Conservation (phyloP, 495 filamentous ascomycete species). For the Hypoxylon trugodes region DNA sequence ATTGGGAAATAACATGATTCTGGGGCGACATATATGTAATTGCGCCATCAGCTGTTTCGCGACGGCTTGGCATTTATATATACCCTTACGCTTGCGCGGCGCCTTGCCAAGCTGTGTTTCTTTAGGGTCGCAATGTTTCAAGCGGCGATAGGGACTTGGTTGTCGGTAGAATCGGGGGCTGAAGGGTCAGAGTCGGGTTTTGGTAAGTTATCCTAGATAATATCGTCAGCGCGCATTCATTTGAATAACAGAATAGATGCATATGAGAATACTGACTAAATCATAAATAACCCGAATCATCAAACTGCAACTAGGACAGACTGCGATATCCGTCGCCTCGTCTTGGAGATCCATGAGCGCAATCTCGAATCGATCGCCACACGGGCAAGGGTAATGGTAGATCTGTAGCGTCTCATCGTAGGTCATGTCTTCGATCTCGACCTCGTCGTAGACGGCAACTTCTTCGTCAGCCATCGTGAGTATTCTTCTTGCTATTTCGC, state of each 20-base stretch:
- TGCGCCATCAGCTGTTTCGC: background rate
- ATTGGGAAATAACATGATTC: background rate
- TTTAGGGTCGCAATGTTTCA: slow-evolving; percentile 18
- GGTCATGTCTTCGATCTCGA: slow-evolving; percentile 99
- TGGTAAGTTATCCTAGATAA: slow-evolving; percentile 48
- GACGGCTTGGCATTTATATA: slow-evolving; percentile 15
- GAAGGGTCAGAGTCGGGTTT: slow-evolving; percentile 42
- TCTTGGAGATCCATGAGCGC: slow-evolving; percentile 83
- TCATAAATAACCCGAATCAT: slow-evolving; percentile 98
- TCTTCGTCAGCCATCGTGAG: slow-evolving; percentile 70
- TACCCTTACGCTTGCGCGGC: background rate
- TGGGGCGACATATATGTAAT: background rate
- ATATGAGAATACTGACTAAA: slow-evolving; percentile 60
- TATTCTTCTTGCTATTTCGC: background rate
- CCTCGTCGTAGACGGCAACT: slow-evolving; percentile 91
- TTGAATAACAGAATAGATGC: background rate
- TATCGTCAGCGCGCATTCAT: slow-evolving; percentile 13
- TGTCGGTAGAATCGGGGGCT: slow-evolving; percentile 24
- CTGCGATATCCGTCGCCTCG: slow-evolving; percentile 82
- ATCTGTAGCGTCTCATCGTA: slow-evolving; percentile 83
- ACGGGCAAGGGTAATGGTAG: slow-evolving; percentile 96
- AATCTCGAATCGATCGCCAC: slow-evolving; percentile 97
- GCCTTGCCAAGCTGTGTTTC: background rate
- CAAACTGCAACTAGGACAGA: slow-evolving; percentile 95
- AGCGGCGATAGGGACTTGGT: slow-evolving; percentile 42